Percentiles rank a stretch among this genome's conserved stretches.
These are phyloP conservation scores for Rhizomucor pusillus DNA, from an alignment of 371 early-diverging fungal genomes.

Conservation along the genomic window DNA sequence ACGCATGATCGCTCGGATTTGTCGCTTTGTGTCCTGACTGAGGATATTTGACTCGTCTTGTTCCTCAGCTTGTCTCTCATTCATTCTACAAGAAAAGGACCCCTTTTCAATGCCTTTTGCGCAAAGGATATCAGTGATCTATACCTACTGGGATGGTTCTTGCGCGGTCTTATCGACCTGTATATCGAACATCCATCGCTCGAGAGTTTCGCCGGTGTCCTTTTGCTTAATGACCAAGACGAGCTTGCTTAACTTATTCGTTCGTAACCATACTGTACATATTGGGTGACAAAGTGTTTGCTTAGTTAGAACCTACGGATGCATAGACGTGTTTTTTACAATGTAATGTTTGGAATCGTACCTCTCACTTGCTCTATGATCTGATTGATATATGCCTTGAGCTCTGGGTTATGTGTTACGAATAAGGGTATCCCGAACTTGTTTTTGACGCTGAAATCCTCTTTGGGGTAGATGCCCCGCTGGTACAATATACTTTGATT, in stretches of 20 bases:
- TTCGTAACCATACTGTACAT: slow-evolving; percentile 72
- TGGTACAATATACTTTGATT: slow-evolving; percentile 78
- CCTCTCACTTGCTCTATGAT: slow-evolving; percentile 68
- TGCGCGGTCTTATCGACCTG: slow-evolving; percentile 25
- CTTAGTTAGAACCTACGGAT: no score
- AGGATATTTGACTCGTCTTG: not conserved
- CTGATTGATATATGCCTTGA: slow-evolving; percentile 70
- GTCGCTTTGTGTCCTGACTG: slow-evolving; percentile 52
- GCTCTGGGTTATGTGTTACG: slow-evolving; percentile 67
- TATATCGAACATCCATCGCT: slow-evolving; percentile 95
- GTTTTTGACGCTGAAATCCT: slow-evolving; percentile 78
- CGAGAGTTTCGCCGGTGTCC: slow-evolving; percentile 79
- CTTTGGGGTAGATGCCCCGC: slow-evolving; percentile 84
- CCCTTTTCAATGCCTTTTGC: no score
- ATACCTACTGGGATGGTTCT: slow-evolving; percentile 1
- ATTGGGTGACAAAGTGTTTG: not conserved
- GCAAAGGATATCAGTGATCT: no score
- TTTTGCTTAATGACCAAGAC: slow-evolving; percentile 81
- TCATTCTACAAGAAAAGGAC: no score
- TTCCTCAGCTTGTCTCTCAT: slow-evolving; percentile 19
- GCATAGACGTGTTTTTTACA: no score
- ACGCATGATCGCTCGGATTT: slow-evolving; percentile 86
- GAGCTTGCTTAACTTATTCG: slow-evolving; percentile 70
- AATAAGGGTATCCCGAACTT: slow-evolving; percentile 83
- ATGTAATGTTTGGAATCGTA: not conserved